Base-by-base conservation (phyloP, 2,329 filamentous ascomycete species). In the Aspergillus aculeatus region DNA sequence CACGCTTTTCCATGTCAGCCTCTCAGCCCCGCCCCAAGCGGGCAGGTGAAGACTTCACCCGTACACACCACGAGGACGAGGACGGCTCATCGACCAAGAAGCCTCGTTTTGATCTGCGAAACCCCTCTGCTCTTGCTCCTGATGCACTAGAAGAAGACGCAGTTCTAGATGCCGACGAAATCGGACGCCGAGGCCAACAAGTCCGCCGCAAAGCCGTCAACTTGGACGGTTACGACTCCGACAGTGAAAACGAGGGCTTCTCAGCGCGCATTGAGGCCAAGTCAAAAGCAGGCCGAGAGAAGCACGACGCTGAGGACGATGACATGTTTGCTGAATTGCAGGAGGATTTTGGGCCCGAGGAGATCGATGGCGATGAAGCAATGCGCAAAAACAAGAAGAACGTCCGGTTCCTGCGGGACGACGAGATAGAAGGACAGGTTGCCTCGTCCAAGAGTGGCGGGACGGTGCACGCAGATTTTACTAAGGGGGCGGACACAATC, bases 171-270 rank as follows among this genome's bases (percentile, higher is more conserved):
- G 92, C 93, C 23, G 95, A 98, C 72, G 93, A 97, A 44, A 97
- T 98, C 65, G 92, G 93, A 16, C 84, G 84, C 55, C 83, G 86
- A 19, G 86, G 86, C 1, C 84, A 86, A 32, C 84, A 87, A 47
- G 91, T 92, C 0, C 96, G 96, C 75, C 91, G 95, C 63, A 94
- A 94, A 66, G 95, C 94, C 0, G 91, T 99, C 57, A 97, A 98
- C 71, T 87, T 99, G 47, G 95, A 98, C 71, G 95, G 95, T 54
- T 99, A 98, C 78, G 94, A 98, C 68, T 95, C 90, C 10, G 95
- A 99, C 76, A 87, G 84, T 59, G 96, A 94, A 55, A 94, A 96
- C 65, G 95, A 98, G 72, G 92, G 90, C 49, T 96, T 96, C 74
- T 86, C 95, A 67, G 84, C 84, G 32, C 85, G 90, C 54, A 89